These are phyloP conservation scores for Aspergillus udagawae DNA, from an alignment of 2,329 filamentous ascomycete species.

Conservation along the genomic window DNA sequence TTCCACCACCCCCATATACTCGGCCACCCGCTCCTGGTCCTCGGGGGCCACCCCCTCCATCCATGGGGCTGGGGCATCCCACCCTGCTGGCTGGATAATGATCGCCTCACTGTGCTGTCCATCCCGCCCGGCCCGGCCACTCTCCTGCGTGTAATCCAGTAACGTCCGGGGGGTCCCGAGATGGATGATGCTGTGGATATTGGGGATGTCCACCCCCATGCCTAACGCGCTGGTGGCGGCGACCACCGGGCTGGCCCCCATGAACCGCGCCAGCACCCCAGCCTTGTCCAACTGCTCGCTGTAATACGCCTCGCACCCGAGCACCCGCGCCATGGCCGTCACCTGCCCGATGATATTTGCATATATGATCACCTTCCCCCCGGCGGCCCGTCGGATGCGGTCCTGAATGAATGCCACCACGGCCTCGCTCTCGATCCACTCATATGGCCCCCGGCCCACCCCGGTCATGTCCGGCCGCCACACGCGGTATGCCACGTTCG, in stretches of 20 bases:
- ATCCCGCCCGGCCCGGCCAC: slow-evolving; percentile 1
- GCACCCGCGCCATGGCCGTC: not conserved
- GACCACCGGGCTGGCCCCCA: not conserved
- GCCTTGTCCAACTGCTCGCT: not conserved
- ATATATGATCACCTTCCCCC: not conserved
- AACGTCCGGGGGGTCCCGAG: not conserved
- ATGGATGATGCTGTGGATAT: slow-evolving; percentile 9
- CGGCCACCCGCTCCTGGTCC: not conserved
- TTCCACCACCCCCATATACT: not conserved
- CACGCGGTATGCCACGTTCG: slow-evolving; percentile 4
- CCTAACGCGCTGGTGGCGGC: slow-evolving; percentile 4
- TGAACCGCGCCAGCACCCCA: not conserved
- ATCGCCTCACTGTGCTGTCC: slow-evolving; percentile 1
- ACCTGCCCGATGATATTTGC: not conserved
- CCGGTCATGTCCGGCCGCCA: not conserved
- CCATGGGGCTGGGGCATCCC: not conserved
- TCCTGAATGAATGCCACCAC: not conserved
- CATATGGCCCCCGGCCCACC: not conserved
- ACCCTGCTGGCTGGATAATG: slow-evolving; percentile 2
- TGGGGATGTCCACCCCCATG: slow-evolving; percentile 8
- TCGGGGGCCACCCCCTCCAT: not conserved
- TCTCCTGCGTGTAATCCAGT: slow-evolving; percentile 8
- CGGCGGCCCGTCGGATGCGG: not conserved
- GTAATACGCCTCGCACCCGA: slow-evolving; percentile 1
- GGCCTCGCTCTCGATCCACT: not conserved